Conservation (phyloP, 352 stramenopile genomes). For the Lagenidium giganteum region DNA sequence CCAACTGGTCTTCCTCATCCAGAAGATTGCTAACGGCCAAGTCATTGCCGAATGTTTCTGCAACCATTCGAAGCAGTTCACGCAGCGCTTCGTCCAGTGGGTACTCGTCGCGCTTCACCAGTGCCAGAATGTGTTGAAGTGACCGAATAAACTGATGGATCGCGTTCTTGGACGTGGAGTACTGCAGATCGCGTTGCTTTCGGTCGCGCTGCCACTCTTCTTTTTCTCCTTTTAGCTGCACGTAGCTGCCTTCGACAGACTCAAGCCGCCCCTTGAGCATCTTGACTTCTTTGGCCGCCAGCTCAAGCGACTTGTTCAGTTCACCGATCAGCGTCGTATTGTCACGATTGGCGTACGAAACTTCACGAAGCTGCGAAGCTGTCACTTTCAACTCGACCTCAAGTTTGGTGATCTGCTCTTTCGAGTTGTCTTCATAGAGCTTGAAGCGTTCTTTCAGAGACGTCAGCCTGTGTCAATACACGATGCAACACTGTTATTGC, state of each 20-base stretch:
- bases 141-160: slow-evolving; percentile 50
- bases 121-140: slow-evolving; percentile 57
- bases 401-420: slow-evolving; percentile 75
- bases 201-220: slow-evolving; percentile 60
- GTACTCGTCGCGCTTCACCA: slow-evolving; percentile 75
- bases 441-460: slow-evolving; percentile 72
- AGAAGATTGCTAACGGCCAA: slow-evolving; percentile 41
- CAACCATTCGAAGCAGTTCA: slow-evolving; percentile 56
- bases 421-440: slow-evolving; percentile 66
- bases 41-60: slow-evolving; percentile 53
- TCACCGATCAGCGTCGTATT: slow-evolving; percentile 58
- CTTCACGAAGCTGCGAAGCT: slow-evolving; percentile 60
- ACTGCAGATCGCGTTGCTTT: slow-evolving; percentile 42
- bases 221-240: slow-evolving; percentile 40
- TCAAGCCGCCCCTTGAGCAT: slow-evolving; percentile 31
- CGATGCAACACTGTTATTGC: neutral
- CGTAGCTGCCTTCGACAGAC: slow-evolving; percentile 30
- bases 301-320: slow-evolving; percentile 47
- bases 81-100: slow-evolving; percentile 71
- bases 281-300: slow-evolving; percentile 41
- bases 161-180: slow-evolving; percentile 43
- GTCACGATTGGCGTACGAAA: slow-evolving; percentile 71
- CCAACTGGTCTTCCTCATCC: slow-evolving; percentile 51
- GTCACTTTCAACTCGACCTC: slow-evolving; percentile 80
- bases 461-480: slow-evolving; percentile 29